Conservation (phyloP, 2,329 filamentous ascomycete genomes). For the Phyllosticta ampelicida region DNA sequence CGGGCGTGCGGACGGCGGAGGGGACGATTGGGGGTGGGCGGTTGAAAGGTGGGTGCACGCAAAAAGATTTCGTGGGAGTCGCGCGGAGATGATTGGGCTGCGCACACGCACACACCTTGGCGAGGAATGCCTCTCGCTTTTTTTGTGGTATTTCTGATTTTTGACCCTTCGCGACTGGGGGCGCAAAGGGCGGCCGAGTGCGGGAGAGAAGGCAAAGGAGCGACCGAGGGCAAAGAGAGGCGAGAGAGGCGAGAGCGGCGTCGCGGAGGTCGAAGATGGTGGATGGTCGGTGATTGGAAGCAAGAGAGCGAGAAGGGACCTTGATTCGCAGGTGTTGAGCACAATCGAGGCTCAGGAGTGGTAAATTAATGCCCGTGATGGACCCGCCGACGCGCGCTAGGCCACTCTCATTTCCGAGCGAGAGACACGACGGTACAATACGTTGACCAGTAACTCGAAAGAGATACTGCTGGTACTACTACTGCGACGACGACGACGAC, state of each 20-base stretch:
- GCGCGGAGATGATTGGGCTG: constrained; percentile 6
- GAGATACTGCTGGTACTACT: too few relatives aligned
- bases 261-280: neutral
- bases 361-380: constrained; percentile 11
- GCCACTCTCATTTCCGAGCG: constrained; percentile 9
- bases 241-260: neutral
- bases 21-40: neutral
- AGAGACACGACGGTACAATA: neutral
- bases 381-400: constrained; percentile 8
- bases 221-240: neutral
- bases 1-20: constrained; percentile 1
- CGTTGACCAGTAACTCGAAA: too few relatives aligned
- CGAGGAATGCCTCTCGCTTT: neutral
- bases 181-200: neutral
- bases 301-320: neutral
- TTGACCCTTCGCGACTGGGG: neutral
- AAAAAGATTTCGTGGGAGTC: constrained; percentile 11
- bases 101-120: constrained; percentile 4
- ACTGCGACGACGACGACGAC: too few relatives aligned
- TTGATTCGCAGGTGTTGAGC: neutral
- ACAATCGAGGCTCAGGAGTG: constrained; percentile 6
- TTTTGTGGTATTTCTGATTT: neutral
- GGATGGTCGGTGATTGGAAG: constrained; percentile 3
- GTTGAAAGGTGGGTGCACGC: constrained; percentile 10
- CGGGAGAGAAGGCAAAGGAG: constrained; percentile 4